phyloP scores from a whole-genome alignment of 164 flowering plant genomes.

The Pachysandra terminalis region DNA sequence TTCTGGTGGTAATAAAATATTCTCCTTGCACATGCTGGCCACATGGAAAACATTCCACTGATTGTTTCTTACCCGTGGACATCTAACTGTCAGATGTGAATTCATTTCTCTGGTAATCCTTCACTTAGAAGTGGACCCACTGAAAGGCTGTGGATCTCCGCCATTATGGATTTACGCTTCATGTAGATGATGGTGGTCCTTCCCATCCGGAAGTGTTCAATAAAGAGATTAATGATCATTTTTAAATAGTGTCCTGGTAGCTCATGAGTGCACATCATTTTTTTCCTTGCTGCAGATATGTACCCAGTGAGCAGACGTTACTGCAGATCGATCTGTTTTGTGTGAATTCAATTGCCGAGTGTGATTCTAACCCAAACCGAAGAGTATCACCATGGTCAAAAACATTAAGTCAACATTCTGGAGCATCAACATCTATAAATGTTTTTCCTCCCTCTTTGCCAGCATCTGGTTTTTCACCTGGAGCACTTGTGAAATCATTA shows the following conservation, averaged over 20 bases:
- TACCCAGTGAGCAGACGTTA: constrained; percentile 85
- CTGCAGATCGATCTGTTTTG: constrained; percentile 87
- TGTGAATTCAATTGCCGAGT: constrained; percentile 68
- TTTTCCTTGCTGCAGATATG: constrained; percentile 55
- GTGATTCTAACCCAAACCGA: constrained; percentile 47
- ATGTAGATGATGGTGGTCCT: neutral
- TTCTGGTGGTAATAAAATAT: no score
- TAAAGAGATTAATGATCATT: neutral
- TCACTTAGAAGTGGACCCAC: no score
- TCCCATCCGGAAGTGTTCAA: neutral
- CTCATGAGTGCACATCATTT: neutral
- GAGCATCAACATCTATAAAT: constrained; percentile 37
- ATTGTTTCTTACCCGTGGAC: neutral
- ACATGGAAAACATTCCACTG: neutral
- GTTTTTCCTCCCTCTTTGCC: constrained; percentile 47
- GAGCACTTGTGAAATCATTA: constrained; percentile 73
- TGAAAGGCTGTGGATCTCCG: neutral
- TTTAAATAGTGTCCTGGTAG: neutral
- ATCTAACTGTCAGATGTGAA: no score
- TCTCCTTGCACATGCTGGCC: no score
- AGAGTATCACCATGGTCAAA: constrained; percentile 57
- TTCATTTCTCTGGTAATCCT: neutral
- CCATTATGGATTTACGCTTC: neutral
- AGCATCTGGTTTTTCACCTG: constrained; percentile 76
- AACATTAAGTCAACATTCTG: constrained; percentile 53